Conservation (phyloP, 2,329 filamentous ascomycete genomes). For the Purpureocillium lavendulum region DNA sequence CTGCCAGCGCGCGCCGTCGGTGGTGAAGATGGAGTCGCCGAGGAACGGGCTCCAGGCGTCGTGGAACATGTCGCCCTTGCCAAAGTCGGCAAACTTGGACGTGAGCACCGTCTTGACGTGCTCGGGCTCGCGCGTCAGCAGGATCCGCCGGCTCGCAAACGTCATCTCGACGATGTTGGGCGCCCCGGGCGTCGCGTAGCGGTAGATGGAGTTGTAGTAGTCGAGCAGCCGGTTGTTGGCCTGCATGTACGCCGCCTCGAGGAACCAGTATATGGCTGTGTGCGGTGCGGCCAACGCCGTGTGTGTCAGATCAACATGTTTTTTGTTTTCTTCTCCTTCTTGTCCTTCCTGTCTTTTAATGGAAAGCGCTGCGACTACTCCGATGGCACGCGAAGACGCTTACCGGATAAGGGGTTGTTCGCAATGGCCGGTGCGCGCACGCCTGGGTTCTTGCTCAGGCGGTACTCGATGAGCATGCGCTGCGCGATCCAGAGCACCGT, state of each 20-base stretch:
- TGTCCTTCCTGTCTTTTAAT: too few species aligned
- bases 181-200: constrained; percentile 1
- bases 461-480: constrained; percentile 4
- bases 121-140: constrained; percentile 76
- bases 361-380: background rate
- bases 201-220: constrained; percentile 7
- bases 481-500: constrained; percentile 4
- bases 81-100: constrained; percentile 75
- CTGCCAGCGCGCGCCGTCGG: constrained; percentile 74
- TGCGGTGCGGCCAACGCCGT: background rate
- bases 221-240: constrained; percentile 10
- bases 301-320: too few species aligned
- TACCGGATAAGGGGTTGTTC: constrained; percentile 7
- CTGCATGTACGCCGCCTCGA: constrained; percentile 7
- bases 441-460: constrained; percentile 5
- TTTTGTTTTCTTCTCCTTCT: too few species aligned
- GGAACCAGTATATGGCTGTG: constrained; percentile 4
- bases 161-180: constrained; percentile 39
- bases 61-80: constrained; percentile 72
- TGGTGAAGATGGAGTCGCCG: constrained; percentile 68
- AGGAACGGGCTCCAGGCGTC: constrained; percentile 67
- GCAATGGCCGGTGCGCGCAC: constrained; percentile 5
- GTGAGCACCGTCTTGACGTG: constrained; percentile 91
- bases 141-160: constrained; percentile 46
- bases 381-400: background rate